Evolutionary conservation across 2,329 filamentous ascomycete genomes (phyloP).

Genomic region (Penicillium sp.): DNA sequence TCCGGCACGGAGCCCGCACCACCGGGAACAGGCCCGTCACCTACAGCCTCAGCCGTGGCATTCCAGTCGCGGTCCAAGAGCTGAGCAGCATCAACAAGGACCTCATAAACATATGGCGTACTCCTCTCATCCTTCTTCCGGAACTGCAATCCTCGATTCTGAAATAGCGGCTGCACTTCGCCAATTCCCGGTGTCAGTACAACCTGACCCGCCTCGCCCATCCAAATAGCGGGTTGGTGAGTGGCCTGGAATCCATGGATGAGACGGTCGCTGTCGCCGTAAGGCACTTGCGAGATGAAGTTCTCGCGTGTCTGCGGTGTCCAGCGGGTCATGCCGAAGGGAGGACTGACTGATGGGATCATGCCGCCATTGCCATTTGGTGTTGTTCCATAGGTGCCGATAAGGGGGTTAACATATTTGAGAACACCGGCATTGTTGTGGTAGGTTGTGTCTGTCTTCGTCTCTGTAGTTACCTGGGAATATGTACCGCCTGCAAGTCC

Average conservation of each 20-base stretch:
- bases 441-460: background rate
- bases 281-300: constrained; percentile 52
- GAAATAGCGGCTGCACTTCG: constrained; percentile 36
- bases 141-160: constrained; percentile 45
- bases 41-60: constrained; percentile 35
- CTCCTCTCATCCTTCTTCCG: constrained; percentile 46
- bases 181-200: constrained; percentile 45
- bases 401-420: constrained; percentile 22
- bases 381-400: constrained; percentile 21
- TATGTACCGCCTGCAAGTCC: background rate
- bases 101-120: constrained; percentile 51
- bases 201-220: constrained; percentile 52
- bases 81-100: constrained; percentile 42
- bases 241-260: constrained; percentile 54
- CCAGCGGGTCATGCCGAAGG: constrained; percentile 54
- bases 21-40: constrained; percentile 41
- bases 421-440: constrained; percentile 16
- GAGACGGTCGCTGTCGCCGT: constrained; percentile 45
- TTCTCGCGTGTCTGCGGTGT: constrained; percentile 52
- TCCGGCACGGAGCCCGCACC: constrained; percentile 43
- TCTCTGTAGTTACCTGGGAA: constrained; percentile 4
- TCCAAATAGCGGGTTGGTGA: constrained; percentile 55
- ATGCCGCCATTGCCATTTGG: constrained; percentile 27
- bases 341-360: constrained; percentile 25
- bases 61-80: constrained; percentile 38